A percentile compares a stretch with the other conserved stretches of the same genome.
phyloP scores from a whole-genome alignment of 148 eudicot species.

The Selenicereus undatus region DNA sequence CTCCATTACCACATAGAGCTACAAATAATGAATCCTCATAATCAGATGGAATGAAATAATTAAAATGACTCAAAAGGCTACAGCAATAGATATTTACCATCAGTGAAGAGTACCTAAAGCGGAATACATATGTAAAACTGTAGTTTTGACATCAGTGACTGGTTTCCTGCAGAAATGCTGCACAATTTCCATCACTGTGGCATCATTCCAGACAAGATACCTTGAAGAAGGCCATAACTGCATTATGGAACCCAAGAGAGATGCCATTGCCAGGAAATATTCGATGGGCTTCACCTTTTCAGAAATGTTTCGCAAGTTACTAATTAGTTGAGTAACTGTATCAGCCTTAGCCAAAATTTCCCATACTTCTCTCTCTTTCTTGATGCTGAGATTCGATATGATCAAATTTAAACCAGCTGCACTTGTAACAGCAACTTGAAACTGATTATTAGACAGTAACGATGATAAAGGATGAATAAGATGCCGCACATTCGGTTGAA shows the following conservation, averaged over 20 bases:
- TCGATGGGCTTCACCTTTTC: conserved; percentile 38
- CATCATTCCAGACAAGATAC: conserved; percentile 60
- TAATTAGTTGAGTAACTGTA: conserved; percentile 45
- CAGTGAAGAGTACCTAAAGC: conserved; percentile 61
- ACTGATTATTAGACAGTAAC: conserved; percentile 42
- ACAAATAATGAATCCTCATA: conserved; percentile 22
- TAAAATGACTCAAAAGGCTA: conserved; percentile 7
- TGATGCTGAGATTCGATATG: conserved; percentile 46
- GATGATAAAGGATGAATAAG: conserved; percentile 54
- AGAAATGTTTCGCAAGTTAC: conserved; percentile 36
- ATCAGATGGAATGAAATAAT: conserved; percentile 15
- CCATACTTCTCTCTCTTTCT: conserved; percentile 54
- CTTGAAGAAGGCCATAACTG: conserved; percentile 77
- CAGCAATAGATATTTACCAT: conserved; percentile 25
- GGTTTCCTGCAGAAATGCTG: conserved; percentile 34
- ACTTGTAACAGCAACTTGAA: conserved; percentile 59
- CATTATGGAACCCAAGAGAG: conserved; percentile 70
- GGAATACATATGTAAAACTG: conserved; percentile 61
- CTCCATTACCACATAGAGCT: conserved; percentile 83
- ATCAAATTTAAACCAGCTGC: conserved; percentile 58
- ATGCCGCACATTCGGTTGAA: conserved; percentile 51
- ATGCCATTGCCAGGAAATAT: conserved; percentile 49
- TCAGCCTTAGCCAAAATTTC: conserved; percentile 46
- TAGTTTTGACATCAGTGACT: conserved; percentile 42
- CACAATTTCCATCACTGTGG: conserved; percentile 47